phyloP scores from a whole-genome alignment of 805 yeast genomes.

The Ogataea methanolica region DNA sequence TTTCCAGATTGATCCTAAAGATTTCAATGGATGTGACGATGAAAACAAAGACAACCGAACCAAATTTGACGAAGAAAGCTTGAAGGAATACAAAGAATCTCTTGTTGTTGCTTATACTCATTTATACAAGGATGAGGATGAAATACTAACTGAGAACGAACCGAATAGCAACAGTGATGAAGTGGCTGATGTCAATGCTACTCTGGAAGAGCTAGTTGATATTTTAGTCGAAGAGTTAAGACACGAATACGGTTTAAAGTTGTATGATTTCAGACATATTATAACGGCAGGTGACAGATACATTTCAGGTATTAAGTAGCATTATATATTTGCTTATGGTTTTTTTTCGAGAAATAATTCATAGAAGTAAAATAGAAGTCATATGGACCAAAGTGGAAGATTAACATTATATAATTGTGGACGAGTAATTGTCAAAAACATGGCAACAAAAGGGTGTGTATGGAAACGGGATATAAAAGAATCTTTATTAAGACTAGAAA shows the following conservation, averaged over 20 bases:
- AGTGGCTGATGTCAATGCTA: background rate
- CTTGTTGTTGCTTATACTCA: slow-evolving; percentile 10
- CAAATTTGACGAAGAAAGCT: background rate
- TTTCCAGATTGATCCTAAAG: background rate
- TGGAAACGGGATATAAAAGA: too few relatives aligned
- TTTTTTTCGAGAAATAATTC: too few relatives aligned
- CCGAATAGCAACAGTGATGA: background rate
- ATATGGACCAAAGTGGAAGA: too few relatives aligned
- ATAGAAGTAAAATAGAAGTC: too few relatives aligned
- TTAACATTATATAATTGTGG: too few relatives aligned
- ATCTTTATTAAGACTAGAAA: too few relatives aligned
- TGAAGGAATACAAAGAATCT: slow-evolving; percentile 6
- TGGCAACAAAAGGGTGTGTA: too few relatives aligned
- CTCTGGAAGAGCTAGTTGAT: slow-evolving; percentile 4
- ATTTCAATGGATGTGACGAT: background rate
- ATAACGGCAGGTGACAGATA: background rate
- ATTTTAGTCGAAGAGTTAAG: slow-evolving; percentile 4
- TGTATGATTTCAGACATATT: background rate
- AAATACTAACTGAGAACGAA: slow-evolving; percentile 3
- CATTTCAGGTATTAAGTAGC: too few relatives aligned
- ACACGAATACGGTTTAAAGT: background rate
- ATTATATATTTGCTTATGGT: too few relatives aligned
- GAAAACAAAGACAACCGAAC: background rate
- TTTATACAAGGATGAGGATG: slow-evolving; percentile 14
- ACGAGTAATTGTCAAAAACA: too few relatives aligned